These are phyloP conservation scores for Centella asiatica DNA, from an alignment of 129 eudicot genomes.

Conservation along the genomic window DNA sequence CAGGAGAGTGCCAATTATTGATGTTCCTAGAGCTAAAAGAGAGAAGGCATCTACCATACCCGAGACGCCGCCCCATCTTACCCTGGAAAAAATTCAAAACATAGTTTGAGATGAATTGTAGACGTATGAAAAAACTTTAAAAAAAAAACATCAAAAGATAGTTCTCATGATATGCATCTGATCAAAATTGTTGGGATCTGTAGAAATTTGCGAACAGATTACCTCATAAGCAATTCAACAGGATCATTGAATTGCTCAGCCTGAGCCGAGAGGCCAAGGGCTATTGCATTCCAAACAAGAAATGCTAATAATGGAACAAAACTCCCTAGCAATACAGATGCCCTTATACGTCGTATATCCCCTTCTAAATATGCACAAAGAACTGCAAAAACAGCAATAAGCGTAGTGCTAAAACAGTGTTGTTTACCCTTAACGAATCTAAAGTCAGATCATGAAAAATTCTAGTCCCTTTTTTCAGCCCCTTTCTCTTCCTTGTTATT, in stretches of 20 bases:
- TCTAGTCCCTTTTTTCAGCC: too few species aligned
- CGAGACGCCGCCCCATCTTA: slow-evolving; percentile 67
- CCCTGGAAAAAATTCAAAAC: slow-evolving; percentile 25
- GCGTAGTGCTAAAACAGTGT: background rate
- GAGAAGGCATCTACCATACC: slow-evolving; percentile 83
- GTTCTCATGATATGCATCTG: too few species aligned
- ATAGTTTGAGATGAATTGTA: background rate
- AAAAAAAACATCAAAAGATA: too few species aligned
- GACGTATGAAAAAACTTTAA: too few species aligned
- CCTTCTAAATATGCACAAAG: slow-evolving; percentile 76
- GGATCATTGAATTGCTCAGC: slow-evolving; percentile 56
- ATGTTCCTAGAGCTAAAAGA: slow-evolving; percentile 83
- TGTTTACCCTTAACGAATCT: too few species aligned
- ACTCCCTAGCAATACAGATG: slow-evolving; percentile 68
- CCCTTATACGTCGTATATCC: slow-evolving; percentile 57
- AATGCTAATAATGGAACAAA: slow-evolving; percentile 60
- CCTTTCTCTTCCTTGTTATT: too few species aligned
- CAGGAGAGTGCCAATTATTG: slow-evolving; percentile 66
- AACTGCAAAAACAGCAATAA: slow-evolving; percentile 40
- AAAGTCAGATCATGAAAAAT: background rate
- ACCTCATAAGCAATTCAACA: slow-evolving; percentile 68
- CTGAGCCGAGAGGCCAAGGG: slow-evolving; percentile 52
- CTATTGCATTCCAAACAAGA: slow-evolving; percentile 65
- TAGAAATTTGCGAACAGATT: slow-evolving; percentile 1
- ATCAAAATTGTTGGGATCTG: too few species aligned